These are phyloP conservation scores for Isatis lusitanica DNA, from an alignment of 441 rosid species.

Conservation along the genomic window DNA sequence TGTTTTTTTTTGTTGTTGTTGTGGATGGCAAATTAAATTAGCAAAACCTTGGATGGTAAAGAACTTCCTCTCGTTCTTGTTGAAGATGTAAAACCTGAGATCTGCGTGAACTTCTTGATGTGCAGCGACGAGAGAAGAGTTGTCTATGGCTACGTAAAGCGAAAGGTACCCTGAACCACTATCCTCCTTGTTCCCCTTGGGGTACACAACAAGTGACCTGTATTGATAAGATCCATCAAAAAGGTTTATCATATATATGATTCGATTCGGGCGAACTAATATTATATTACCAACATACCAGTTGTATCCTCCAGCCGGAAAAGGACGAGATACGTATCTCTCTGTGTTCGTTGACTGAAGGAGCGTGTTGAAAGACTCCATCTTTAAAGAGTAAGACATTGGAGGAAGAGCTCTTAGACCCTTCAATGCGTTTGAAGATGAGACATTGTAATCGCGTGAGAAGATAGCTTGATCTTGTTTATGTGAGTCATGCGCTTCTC, in stretches of 20 bases:
- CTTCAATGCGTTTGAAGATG: background rate
- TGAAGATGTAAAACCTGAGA: slow-evolving; percentile 29
- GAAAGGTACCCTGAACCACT: slow-evolving; percentile 19
- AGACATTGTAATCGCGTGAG: background rate
- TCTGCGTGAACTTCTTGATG: slow-evolving; percentile 19
- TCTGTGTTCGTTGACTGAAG: background rate
- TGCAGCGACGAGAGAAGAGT: background rate
- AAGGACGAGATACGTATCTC: slow-evolving; percentile 23
- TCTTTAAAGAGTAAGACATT: slow-evolving; percentile 17
- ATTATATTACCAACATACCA: background rate
- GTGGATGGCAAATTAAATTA: background rate
- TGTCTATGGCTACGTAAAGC: slow-evolving; percentile 26
- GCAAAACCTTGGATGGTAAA: slow-evolving; percentile 26
- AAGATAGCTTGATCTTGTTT: background rate
- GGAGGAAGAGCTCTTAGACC: slow-evolving; percentile 15
- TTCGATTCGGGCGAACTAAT: background rate
- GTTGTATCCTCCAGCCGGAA: slow-evolving; percentile 17
- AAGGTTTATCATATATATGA: background rate
- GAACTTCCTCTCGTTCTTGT: slow-evolving; percentile 17
- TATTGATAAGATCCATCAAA: background rate
- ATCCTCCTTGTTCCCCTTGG: slow-evolving; percentile 13
- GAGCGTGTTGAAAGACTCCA: slow-evolving; percentile 23
- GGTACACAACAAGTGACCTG: slow-evolving; percentile 29
- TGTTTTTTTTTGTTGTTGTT: too few species aligned
- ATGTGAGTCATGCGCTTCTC: background rate